Evolutionary conservation across 1,139 yeast species (phyloP).

Genomic region (Protomyces pachydermus): DNA sequence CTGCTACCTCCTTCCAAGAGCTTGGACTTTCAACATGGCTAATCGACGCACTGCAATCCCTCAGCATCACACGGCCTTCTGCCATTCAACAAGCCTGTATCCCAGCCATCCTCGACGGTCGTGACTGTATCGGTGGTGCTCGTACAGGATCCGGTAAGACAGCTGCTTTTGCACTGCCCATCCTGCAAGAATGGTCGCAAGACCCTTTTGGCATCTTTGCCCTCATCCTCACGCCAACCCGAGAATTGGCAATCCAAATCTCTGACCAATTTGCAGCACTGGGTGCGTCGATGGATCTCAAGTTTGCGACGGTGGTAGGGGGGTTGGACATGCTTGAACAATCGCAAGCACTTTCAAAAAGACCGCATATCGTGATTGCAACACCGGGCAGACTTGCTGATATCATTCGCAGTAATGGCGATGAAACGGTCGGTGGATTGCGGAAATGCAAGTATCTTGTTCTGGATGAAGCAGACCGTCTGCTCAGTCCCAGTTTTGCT

Average conservation of each 20-base stretch:
- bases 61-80: constrained; percentile 81
- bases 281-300: constrained; percentile 82
- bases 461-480: constrained; percentile 92
- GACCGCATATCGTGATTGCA: constrained; percentile 92
- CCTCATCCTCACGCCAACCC: constrained; percentile 80
- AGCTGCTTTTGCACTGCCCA: constrained; percentile 94
- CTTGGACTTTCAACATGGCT: constrained; percentile 86
- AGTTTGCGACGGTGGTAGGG: constrained; percentile 79
- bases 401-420: constrained; percentile 82
- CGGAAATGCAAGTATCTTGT: constrained; percentile 74
- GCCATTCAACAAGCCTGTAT: constrained; percentile 84
- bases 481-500: constrained; percentile 77
- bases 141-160: constrained; percentile 98
- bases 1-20: constrained; percentile 46
- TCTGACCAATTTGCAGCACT: constrained; percentile 94
- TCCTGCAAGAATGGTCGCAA: constrained; percentile 87
- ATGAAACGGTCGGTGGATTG: constrained; percentile 76
- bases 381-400: constrained; percentile 97
- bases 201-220: constrained; percentile 95
- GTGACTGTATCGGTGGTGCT: constrained; percentile 97
- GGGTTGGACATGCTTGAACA: constrained; percentile 91
- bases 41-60: constrained; percentile 67
- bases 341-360: constrained; percentile 69
- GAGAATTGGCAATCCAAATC: constrained; percentile 92
- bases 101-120: constrained; percentile 73